Evolutionary conservation across 73 alveolate species (phyloP).

Genomic region (Effrenium voratum): DNA sequence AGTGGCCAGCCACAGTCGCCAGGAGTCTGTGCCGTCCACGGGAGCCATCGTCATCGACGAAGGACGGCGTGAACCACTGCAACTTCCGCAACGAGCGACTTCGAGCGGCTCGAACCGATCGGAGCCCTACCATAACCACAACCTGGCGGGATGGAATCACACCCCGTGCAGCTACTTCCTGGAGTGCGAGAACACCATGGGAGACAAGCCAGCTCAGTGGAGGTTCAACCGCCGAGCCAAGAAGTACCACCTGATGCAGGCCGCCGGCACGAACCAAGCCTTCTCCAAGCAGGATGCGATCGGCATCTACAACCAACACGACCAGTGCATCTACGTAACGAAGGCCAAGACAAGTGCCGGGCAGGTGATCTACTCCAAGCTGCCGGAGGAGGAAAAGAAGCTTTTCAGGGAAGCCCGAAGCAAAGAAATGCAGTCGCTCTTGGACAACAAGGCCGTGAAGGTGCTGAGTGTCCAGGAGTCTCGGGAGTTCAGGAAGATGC

Average conservation of each 20-base stretch:
- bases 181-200: neutral
- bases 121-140: too few species aligned
- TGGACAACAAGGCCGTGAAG: neutral
- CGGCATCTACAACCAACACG: neutral
- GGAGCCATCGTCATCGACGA: too few species aligned
- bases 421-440: neutral
- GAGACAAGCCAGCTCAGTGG: neutral
- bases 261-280: neutral
- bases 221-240: neutral
- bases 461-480: neutral
- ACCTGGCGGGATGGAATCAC: neutral
- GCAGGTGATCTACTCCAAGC: neutral
- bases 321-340: neutral
- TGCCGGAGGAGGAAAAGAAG: neutral
- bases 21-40: too few species aligned
- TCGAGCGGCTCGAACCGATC: too few species aligned
- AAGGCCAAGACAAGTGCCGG: neutral
- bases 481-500: neutral
- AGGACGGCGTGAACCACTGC: too few species aligned
- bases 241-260: too few species aligned
- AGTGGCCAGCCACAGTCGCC: too few species aligned
- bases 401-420: neutral
- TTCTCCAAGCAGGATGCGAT: neutral
- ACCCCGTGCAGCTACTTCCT: neutral
- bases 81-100: too few species aligned